Evolutionary conservation across 805 yeast genomes (phyloP), one percentile per base, ranked within the genome.

Genomic region (Metschnikowia arizonensis): DNA sequence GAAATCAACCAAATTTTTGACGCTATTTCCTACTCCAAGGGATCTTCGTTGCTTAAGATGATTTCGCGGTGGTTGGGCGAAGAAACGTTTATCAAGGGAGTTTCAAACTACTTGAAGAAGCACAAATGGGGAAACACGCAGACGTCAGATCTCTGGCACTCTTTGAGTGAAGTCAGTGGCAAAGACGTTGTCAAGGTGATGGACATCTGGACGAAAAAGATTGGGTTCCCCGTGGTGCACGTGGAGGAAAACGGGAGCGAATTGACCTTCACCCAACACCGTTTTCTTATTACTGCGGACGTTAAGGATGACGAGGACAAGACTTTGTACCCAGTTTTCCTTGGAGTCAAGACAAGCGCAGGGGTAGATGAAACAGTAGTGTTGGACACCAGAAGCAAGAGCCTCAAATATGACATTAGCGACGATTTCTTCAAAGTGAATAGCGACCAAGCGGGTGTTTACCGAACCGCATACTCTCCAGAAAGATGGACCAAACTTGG

Each of bases 1-100:
- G 90, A 86, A 61, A 83, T 86, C 55, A 84, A 84, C 63, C 93
- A 86, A 71, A 83, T 86, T 53, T 86, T 86, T 61, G 95, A 86
- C 63, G 87, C 89, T 35, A 86, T 86, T 55, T 85, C 93, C 8
- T 86, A 86, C 63, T 73, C 85, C 29, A 86, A 86, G 66, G 95
- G 95, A 55, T 83, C 91, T 15, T 81, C 88, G 5, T 71, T 84
- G 49, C 76, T 85, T 64, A 80, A 86, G 64, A 86, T 85, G 95
- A 78, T 85, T 55, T 79, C 88, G 34, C 78, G 76, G 56, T 84
- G 88, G 84, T 73, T 85, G 53, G 91, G 91, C 42, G 90, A 81
- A 62, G 88, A 84, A 52, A 75, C 70, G 25, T 85, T 85, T 65
- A 78, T 85, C 55, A 81, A 81, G 61, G 93, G 95, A 64, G 93